Evolutionary conservation across 805 yeast genomes (phyloP).

Genomic region (Candida coleopterorum): DNA sequence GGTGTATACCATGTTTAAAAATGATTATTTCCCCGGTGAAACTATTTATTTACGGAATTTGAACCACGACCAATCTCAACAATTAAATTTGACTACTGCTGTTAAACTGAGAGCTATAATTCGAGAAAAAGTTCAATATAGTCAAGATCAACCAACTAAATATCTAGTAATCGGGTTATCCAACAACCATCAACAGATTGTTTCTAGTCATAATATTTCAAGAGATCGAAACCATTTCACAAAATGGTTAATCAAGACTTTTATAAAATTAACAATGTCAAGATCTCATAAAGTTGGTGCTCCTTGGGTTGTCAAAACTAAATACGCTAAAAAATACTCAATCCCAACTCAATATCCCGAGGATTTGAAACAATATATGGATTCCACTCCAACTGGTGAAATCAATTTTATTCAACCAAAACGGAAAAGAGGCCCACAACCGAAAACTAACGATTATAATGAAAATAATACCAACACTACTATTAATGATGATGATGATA

Average conservation of each 20-base stretch:
- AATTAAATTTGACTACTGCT: conserved; percentile 2
- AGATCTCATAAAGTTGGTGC: conserved; percentile 85
- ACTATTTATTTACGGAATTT: conserved; percentile 54
- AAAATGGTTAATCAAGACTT: conserved; percentile 84
- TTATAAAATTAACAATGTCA: conserved; percentile 71
- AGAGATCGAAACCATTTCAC: conserved; percentile 87
- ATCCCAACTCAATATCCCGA: conserved; percentile 59
- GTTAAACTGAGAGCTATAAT: conserved; percentile 53
- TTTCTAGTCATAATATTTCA: conserved; percentile 66
- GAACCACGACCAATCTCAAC: conserved; percentile 2
- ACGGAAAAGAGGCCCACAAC: conserved; percentile 2
- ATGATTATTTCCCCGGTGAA: conserved; percentile 91
- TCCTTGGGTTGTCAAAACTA: conserved; percentile 89
- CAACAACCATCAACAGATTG: conserved; percentile 56
- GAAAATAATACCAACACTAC: neutral
- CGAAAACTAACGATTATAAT: neutral
- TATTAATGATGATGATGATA: too few species aligned
- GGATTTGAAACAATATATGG: conserved; percentile 40
- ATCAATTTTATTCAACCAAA: conserved; percentile 13
- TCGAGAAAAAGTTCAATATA: conserved; percentile 80
- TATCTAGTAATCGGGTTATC: conserved; percentile 63
- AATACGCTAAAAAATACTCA: conserved; percentile 65
- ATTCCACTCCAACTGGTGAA: conserved; percentile 29
- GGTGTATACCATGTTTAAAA: conserved; percentile 70
- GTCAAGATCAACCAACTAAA: conserved; percentile 41